Conservation (phyloP, 371 early-diverging fungal genomes). For the Rhizomucor pusillus region DNA sequence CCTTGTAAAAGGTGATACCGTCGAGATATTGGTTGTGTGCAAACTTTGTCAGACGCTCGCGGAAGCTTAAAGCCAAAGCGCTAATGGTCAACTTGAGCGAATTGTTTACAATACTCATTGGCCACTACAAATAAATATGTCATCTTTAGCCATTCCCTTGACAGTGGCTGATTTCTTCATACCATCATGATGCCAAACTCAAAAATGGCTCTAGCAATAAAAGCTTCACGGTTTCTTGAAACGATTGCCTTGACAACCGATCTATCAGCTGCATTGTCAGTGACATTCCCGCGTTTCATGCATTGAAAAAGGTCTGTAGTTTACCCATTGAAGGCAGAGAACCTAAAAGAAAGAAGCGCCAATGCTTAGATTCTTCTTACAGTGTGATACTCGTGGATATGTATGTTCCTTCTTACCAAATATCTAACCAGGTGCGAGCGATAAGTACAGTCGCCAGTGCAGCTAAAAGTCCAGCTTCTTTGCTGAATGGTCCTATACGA, state of each 20-base stretch:
- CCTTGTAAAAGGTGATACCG: conserved; percentile 82
- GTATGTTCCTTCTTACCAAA: conserved; percentile 35
- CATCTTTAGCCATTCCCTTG: neutral
- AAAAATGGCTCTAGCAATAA: conserved; percentile 61
- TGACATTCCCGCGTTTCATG: neutral
- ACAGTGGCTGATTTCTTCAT: conserved; percentile 6
- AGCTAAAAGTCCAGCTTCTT: conserved; percentile 65
- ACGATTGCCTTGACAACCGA: conserved; percentile 73
- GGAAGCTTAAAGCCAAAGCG: conserved; percentile 73
- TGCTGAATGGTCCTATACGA: conserved; percentile 51
- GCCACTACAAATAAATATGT: conserved; percentile 51
- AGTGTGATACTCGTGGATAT: neutral
- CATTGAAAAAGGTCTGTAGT: too few species aligned
- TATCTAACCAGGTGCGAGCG: conserved; percentile 74
- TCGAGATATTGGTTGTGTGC: conserved; percentile 81
- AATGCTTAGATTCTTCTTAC: neutral
- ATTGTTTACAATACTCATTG: conserved; percentile 75
- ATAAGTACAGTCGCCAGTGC: conserved; percentile 64
- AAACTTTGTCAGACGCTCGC: conserved; percentile 73
- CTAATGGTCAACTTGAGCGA: conserved; percentile 69
- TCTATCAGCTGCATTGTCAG: conserved; percentile 14
- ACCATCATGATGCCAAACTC: conserved; percentile 80
- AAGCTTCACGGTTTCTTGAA: conserved; percentile 60
- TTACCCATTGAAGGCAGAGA: conserved; percentile 70
- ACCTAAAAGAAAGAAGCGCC: conserved; percentile 32